Evolutionary conservation across 352 stramenopile species (phyloP).

Genomic region (Phytophthora pisi): DNA sequence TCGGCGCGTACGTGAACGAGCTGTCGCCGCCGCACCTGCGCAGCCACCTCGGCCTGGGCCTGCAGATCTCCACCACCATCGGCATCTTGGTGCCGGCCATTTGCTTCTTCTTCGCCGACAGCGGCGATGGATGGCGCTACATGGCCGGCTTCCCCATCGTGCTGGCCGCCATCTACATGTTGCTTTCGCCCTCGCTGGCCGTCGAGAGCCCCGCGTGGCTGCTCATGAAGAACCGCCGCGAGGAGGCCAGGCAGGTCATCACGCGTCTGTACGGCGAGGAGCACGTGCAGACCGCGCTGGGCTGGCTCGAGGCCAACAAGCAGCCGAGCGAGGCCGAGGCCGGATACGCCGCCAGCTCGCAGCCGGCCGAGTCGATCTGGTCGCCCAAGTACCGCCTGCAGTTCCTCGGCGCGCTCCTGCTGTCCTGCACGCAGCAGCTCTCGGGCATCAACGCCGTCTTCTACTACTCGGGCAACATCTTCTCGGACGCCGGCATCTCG

Average conservation of each 20-base stretch:
- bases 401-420: slow-evolving; percentile 43
- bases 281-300: slow-evolving; percentile 19
- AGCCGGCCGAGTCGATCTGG: slow-evolving; percentile 29
- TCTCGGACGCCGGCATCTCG: slow-evolving; percentile 24
- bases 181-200: slow-evolving; percentile 26
- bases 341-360: neutral
- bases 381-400: slow-evolving; percentile 31
- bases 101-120: slow-evolving; percentile 25
- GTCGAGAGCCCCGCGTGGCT: slow-evolving; percentile 26
- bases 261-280: slow-evolving; percentile 27
- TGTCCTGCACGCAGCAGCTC: slow-evolving; percentile 42
- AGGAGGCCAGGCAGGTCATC: slow-evolving; percentile 29
- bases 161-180: slow-evolving; percentile 43
- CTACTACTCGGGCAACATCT: slow-evolving; percentile 28
- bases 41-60: slow-evolving; percentile 29
- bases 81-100: slow-evolving; percentile 36
- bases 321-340: slow-evolving; percentile 13
- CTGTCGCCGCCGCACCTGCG: slow-evolving; percentile 31
- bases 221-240: slow-evolving; percentile 17
- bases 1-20: slow-evolving; percentile 13
- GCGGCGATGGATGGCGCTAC: slow-evolving; percentile 48
- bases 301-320: slow-evolving; percentile 19
- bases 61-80: slow-evolving; percentile 39
- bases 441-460: slow-evolving; percentile 60
- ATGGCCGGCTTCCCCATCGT: slow-evolving; percentile 56